phyloP scores from a whole-genome alignment of 805 yeast genomes.

The Saccharomycopsis synnaedendra region DNA sequence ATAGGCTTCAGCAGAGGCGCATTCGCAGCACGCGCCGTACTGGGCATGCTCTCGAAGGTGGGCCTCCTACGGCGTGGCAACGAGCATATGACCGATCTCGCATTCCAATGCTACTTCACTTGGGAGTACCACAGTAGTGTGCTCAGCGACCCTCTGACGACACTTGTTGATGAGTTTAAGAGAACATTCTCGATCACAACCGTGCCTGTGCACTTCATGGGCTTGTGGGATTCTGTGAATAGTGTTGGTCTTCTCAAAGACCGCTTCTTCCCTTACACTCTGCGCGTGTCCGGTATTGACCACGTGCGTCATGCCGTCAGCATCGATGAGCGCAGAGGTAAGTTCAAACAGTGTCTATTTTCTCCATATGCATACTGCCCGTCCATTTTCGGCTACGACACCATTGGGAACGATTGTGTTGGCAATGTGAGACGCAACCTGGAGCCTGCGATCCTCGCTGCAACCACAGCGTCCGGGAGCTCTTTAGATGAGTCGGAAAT shows the following conservation, averaged over 20 bases:
- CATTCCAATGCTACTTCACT: conserved; percentile 49
- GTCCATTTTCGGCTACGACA: conserved; percentile 17
- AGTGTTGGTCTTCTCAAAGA: conserved; percentile 54
- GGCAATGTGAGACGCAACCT: conserved; percentile 1
- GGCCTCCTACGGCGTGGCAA: conserved; percentile 46
- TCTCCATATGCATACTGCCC: conserved; percentile 30
- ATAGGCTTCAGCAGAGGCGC: conserved; percentile 62
- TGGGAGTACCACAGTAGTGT: conserved; percentile 31
- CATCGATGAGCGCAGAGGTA: conserved; percentile 54
- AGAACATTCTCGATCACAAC: conserved; percentile 37
- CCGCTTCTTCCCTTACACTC: conserved; percentile 45
- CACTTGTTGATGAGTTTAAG: conserved; percentile 42
- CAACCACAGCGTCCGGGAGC: neutral
- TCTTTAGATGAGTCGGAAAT: neutral
- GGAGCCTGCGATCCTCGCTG: neutral
- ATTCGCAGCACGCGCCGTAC: conserved; percentile 49
- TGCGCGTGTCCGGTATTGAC: conserved; percentile 36
- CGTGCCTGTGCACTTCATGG: conserved; percentile 44
- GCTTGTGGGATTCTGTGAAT: conserved; percentile 59
- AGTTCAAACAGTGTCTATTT: conserved; percentile 47
- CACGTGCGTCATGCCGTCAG: conserved; percentile 61
- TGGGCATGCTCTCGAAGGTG: conserved; percentile 56
- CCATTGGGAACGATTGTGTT: conserved; percentile 5
- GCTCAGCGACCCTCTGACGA: conserved; percentile 21
- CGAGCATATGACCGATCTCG: conserved; percentile 44